These are phyloP conservation scores for Tetrapisispora phaffii DNA, from an alignment of 805 yeast species.

Conservation along the genomic window DNA sequence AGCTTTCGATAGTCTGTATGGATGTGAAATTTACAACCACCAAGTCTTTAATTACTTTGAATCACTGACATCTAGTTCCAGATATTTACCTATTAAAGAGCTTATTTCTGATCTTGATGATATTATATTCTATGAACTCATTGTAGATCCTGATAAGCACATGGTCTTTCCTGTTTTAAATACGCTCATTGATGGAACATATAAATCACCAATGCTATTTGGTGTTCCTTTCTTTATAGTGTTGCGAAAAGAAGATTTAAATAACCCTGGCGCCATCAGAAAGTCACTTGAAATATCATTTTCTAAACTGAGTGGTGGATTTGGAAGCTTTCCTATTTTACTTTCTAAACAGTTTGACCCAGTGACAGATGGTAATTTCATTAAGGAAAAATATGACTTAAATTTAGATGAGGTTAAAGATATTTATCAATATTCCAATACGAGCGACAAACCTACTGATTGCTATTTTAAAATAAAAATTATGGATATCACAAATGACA, in stretches of 20 bases:
- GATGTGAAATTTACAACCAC: slow-evolving; percentile 54
- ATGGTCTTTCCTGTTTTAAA: slow-evolving; percentile 54
- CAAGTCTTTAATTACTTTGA: slow-evolving; percentile 66
- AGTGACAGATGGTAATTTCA: slow-evolving; percentile 19
- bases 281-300: slow-evolving; percentile 43
- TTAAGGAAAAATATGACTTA: slow-evolving; percentile 17
- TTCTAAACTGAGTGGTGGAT: slow-evolving; percentile 39
- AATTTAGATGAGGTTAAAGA: slow-evolving; percentile 18
- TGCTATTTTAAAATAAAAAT: slow-evolving; percentile 18
- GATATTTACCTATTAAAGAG: slow-evolving; percentile 56
- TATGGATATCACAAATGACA: not conserved
- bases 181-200: slow-evolving; percentile 33
- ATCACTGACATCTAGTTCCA: slow-evolving; percentile 40
- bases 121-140: slow-evolving; percentile 53
- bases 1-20: slow-evolving; percentile 34
- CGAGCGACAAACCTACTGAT: slow-evolving; percentile 7
- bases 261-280: slow-evolving; percentile 49
- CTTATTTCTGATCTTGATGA: slow-evolving; percentile 54
- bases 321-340: slow-evolving; percentile 17
- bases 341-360: slow-evolving; percentile 8
- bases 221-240: slow-evolving; percentile 72
- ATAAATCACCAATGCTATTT: slow-evolving; percentile 40
- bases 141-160: slow-evolving; percentile 34
- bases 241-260: slow-evolving; percentile 40
- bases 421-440: slow-evolving; percentile 10